phyloP scores from a whole-genome alignment of 202 grass and related monocot species.

The Panicum virgatum region DNA sequence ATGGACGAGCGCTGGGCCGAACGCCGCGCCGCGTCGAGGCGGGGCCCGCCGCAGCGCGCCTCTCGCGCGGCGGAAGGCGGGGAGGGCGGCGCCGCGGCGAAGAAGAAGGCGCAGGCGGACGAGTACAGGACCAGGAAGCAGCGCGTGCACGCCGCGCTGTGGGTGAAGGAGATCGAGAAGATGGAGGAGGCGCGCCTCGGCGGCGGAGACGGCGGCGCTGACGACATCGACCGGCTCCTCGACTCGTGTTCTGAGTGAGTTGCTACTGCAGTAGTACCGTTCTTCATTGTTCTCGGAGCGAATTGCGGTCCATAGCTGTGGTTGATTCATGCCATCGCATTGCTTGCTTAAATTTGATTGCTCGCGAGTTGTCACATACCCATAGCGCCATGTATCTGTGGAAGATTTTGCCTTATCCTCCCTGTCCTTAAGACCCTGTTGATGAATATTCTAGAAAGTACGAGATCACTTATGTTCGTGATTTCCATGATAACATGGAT shows the following conservation, averaged over 20 bases:
- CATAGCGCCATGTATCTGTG: neutral
- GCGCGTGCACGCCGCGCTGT: constrained; percentile 80
- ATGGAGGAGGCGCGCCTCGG: constrained; percentile 84
- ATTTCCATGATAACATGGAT: neutral
- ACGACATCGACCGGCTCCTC: constrained; percentile 86
- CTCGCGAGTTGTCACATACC: neutral
- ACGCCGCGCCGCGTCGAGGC: constrained; percentile 44
- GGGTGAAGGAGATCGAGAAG: constrained; percentile 96
- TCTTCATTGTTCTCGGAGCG: neutral
- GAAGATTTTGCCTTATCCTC: neutral
- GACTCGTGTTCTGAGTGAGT: constrained; percentile 89
- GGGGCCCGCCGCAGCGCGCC: constrained; percentile 15
- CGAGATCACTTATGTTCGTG: neutral
- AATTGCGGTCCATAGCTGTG: neutral
- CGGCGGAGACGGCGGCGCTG: constrained; percentile 46
- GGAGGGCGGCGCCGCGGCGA: constrained; percentile 26
- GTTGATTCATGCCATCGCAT: neutral
- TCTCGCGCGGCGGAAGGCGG: constrained; percentile 30
- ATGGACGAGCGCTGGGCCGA: constrained; percentile 86
- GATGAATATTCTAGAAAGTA: neutral
- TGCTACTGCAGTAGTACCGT: constrained; percentile 11
- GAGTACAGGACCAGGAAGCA: constrained; percentile 92
- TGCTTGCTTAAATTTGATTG: constrained; percentile 21
- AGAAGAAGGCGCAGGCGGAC: constrained; percentile 58
- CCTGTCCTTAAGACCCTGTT: neutral